Evolutionary conservation across 805 yeast species (phyloP), one percentile per base, ranked within the genome.

Genomic region (Saturnispora zaruensis): DNA sequence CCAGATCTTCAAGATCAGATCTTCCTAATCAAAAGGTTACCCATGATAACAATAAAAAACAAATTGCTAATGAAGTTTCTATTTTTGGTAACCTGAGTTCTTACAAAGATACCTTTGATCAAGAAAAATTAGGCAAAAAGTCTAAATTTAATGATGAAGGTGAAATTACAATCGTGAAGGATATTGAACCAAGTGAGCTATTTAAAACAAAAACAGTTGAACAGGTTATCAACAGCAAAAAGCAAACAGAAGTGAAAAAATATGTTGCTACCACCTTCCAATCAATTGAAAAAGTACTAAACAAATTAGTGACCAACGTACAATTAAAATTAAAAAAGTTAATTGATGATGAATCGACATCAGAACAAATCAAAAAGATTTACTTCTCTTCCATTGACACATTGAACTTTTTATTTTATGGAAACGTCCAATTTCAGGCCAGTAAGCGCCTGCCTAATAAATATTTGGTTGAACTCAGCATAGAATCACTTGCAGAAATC

Each of bases 401-500:
- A 2, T 28, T 38, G 6, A 46, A 30, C 13, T 25, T 25, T 30
- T 38, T 53, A 16, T 16, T 51, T n/a, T 46, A 45, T 46, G 56
- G 56, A 21, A 45, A 26, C 14, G 44, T 54, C 14, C 42, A 48
- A 28, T 66, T 78, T 57, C 87, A 82, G 55, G 76, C 87, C 0
- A 79, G 79, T 52, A 73, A 77, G 21, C 66, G 87, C 34, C 72
- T 82, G 2, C 72, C 80, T n/a, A 73, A 81, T 46, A 80, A 87
- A 0, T 76, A 69, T 5, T 69, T 73, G 47, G 70, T 75, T 49
- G 86, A 86, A 5, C 80, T 82, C 59, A 77, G 87, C 0, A 77
- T 83, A 18, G 75, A 83, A 45, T 72, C 85, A 2, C 62, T 84
- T 11, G 67, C 87, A 2, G 73, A 82, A 46, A 67, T 83, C 49